A percentile compares a stretch with the other conserved stretches of the same genome.
Evolutionary conservation across 169 alveolate species (phyloP).

Genomic region (Plasmodium inui): DNA sequence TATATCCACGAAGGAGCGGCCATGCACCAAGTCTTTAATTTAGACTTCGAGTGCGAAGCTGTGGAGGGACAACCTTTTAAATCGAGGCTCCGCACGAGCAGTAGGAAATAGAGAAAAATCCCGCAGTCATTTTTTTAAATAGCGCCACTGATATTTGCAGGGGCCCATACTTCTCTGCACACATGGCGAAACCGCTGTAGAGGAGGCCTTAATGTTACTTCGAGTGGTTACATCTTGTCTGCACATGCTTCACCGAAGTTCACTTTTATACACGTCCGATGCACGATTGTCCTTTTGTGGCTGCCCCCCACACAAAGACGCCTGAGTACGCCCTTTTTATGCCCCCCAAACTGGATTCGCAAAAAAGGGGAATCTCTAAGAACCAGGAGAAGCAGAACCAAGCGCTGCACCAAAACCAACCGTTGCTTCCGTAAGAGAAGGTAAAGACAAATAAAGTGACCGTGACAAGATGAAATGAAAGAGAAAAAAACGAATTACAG

Average conservation of each 20-base stretch:
- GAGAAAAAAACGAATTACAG: constrained; percentile 47
- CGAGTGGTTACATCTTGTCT: neutral
- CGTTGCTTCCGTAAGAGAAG: neutral
- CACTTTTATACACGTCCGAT: neutral
- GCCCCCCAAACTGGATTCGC: neutral
- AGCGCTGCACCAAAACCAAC: neutral
- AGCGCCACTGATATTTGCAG: neutral
- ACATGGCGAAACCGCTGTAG: neutral
- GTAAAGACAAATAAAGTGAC: neutral
- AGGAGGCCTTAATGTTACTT: neutral
- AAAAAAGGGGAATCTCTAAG: neutral
- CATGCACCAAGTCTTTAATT: neutral
- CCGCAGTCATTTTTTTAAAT: neutral
- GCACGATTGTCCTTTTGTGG: neutral
- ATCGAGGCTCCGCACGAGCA: neutral
- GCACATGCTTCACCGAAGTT: neutral
- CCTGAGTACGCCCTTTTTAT: neutral
- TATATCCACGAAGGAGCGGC: neutral
- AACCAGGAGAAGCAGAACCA: neutral
- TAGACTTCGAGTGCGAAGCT: neutral
- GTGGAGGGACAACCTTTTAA: neutral
- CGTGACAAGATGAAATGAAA: constrained; percentile 73
- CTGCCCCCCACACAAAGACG: neutral
- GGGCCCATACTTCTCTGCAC: neutral
- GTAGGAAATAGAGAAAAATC: neutral